Base-by-base conservation (phyloP, 2,329 filamentous ascomycete genomes). In the Xylariales sp. region DNA sequence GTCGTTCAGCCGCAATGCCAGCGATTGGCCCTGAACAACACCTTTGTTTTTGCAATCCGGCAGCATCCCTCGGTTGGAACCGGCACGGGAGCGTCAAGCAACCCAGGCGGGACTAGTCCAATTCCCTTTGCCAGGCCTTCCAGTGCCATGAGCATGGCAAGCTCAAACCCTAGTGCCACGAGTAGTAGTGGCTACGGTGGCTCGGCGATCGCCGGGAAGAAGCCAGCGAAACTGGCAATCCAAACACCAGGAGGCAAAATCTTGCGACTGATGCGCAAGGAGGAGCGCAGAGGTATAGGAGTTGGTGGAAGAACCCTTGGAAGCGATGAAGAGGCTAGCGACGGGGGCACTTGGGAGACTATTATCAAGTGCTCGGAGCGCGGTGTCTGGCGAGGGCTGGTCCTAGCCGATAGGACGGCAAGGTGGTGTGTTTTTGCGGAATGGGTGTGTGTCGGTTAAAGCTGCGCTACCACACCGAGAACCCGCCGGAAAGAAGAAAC, bases 161-260 rank as follows among this genome's bases (percentile, higher is more conserved):
- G 69, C 18, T 81, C 76, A 6, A 76, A 74, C 37, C 74, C 74
- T 15, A 79, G 72, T 54, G 72, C 69, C 17, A 70, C 69, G 17
- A 70, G 69, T 13, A 71, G 68, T 51, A 66, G 62, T 37, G 53
- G 63, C 43, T 60, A 62, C 21, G 50, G 61, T 5, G 70, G 74
- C 8, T 10, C 27, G 13, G 13, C 40, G 16, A 35, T 58, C 40
- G 67, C 74, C 27, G 73, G 73, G 18, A 79, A 81, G 56, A 98
- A 98, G 61, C 91, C 93, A 3, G 93, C 93, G 5, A 98, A 98
- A 62, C 65, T 98, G 38, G 93, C 93, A 1, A 91, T 98, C 40
- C 93, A 98, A 63, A 88, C 86, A 5, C 93, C 93, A 0, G 86
- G 84, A 20, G 93, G 94, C 44, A 97, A 97, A 67, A 97, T 98